Base-by-base conservation (phyloP, 2,329 filamentous ascomycete species). In the Chaetomium sp. region DNA sequence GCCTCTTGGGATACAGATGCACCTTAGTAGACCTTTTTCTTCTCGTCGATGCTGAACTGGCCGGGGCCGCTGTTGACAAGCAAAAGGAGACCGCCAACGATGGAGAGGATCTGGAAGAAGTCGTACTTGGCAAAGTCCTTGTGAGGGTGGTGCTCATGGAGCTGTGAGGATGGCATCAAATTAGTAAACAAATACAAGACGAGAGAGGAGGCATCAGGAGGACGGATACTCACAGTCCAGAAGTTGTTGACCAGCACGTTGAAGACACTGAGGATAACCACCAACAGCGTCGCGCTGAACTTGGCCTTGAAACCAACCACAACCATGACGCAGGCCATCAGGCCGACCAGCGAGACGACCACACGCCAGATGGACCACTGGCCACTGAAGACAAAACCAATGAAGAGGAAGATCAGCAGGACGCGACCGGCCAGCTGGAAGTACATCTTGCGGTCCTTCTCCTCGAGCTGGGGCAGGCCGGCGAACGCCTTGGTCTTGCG, bases 51-150 rank as follows among this genome's bases (percentile, higher is more conserved):
- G 72, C 89, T 95, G 80, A 97, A 88, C 74, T 96, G 91, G 61
- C 94, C 94, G 8, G 94, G 94, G 59, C 94, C 94, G 83, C 94
- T 96, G 84, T 99, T 99, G 76, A 97, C 91, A 64, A 99, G 84
- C 63, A 99, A 86, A 56, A 99, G 81, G 56, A 99, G 88, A 72
- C 94, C 94, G 62, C 94, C 94, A 63, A 97, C 92, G 71, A 99
- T 99, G 52, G 94, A 99, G 54, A 99, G 81, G 67, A 97, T 96
- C 79, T 99, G 94, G 86, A 99, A 99, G 81, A 99, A 99, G 73
- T 99, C 94, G 82, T 99, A 99, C 78, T 99, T 99, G 79, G 94
- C 94, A 71, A 99, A 99, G 75, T 99, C 94, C 84, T 97, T 97
- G 81, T 97, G 92, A 49, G 94, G 94, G 79, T 99, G 94, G 77